These are phyloP conservation scores for Myrica gale DNA, from an alignment of 306 rosid genomes.

Conservation along the genomic window DNA sequence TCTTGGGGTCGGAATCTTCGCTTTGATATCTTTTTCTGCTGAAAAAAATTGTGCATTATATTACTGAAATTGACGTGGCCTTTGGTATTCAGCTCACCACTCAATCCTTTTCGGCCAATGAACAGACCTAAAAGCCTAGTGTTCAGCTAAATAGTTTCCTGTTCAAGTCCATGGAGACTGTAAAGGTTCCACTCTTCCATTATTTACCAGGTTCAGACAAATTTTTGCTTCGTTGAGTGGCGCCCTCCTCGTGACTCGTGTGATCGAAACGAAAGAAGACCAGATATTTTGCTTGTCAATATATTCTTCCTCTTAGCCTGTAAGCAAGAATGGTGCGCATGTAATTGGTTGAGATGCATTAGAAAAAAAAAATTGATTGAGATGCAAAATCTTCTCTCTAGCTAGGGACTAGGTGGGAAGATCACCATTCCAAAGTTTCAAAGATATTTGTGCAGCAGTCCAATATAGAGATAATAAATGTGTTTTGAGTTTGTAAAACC, in stretches of 20 bases:
- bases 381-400: no score
- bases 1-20: constrained; percentile 41
- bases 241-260: background rate
- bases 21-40: constrained; percentile 17
- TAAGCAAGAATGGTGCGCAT: no score
- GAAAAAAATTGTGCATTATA: constrained; percentile 1
- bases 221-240: background rate
- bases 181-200: background rate
- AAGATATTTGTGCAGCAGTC: no score
- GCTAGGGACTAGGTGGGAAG: no score
- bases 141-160: background rate
- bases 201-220: background rate
- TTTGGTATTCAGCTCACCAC: background rate
- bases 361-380: no score
- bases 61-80: background rate
- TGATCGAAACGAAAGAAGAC: background rate
- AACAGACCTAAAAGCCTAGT: background rate
- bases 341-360: no score
- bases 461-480: no score
- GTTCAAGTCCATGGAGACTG: background rate
- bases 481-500: background rate
- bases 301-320: no score
- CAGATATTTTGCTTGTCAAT: background rate
- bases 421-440: no score
- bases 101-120: constrained; percentile 8